These are phyloP conservation scores for Blakeslea trispora DNA, from an alignment of 371 early-diverging fungal species.

Conservation along the genomic window DNA sequence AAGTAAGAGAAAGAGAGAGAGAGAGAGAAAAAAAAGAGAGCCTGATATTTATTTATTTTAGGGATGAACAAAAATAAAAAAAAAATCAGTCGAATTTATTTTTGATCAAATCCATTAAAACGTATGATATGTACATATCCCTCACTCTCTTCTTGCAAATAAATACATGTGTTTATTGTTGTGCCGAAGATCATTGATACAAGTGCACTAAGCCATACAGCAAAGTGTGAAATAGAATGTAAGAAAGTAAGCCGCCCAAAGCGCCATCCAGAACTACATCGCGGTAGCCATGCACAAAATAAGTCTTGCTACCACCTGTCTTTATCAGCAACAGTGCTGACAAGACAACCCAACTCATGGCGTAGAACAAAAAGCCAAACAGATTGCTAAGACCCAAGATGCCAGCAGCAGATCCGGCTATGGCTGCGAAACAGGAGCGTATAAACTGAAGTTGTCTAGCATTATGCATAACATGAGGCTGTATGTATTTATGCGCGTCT, in stretches of 20 bases:
- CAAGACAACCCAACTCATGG: constrained; percentile 59
- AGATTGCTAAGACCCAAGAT: constrained; percentile 73
- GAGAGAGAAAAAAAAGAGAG: background rate
- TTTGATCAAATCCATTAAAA: background rate
- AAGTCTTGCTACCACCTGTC: constrained; percentile 40
- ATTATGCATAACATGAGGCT: constrained; percentile 66
- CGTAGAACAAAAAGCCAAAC: constrained; percentile 78
- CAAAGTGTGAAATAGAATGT: constrained; percentile 85
- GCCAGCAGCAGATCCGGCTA: constrained; percentile 81
- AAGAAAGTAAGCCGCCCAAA: constrained; percentile 71
- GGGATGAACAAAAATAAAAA: background rate
- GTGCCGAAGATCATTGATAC: constrained; percentile 58
- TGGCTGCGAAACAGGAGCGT: constrained; percentile 75
- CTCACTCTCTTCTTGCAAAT: no score
- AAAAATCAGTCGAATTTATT: background rate
- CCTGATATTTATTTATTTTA: background rate
- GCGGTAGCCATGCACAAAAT: constrained; percentile 53
- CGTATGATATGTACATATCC: no score
- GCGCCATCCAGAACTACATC: constrained; percentile 70
- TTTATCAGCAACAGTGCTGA: constrained; percentile 43
- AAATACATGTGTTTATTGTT: background rate
- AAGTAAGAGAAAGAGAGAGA: background rate
- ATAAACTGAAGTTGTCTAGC: constrained; percentile 66
- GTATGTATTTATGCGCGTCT: constrained; percentile 56
- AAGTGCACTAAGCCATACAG: constrained; percentile 81